Conservation (phyloP, 139 green algal genomes). For the Mesotaenium endlicherianum region DNA sequence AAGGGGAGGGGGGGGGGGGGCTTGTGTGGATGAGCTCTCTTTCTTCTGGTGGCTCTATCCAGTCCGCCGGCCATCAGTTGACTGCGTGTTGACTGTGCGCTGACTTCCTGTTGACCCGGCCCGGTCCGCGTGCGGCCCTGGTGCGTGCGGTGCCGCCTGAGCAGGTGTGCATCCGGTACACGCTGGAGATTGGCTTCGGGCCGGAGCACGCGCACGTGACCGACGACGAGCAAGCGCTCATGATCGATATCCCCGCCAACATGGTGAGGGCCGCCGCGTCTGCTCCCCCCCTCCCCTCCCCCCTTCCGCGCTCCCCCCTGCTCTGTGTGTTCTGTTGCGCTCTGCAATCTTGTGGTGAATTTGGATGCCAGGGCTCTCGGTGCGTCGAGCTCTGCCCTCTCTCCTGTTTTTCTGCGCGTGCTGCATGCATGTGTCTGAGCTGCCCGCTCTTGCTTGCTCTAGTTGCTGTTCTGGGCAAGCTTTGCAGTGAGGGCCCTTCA, state of each 20-base stretch:
- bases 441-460: no score
- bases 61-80: neutral
- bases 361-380: no score
- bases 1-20: no score
- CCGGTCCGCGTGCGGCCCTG: neutral
- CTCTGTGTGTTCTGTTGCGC: no score
- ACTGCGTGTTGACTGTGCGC: neutral
- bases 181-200: constrained; percentile 29
- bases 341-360: no score
- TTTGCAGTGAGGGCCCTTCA: no score
- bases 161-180: constrained; percentile 33
- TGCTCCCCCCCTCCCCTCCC: no score
- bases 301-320: no score
- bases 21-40: neutral
- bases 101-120: neutral
- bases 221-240: constrained; percentile 23
- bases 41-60: neutral
- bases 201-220: constrained; percentile 9
- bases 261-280: constrained; percentile 16
- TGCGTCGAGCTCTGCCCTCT: no score
- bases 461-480: no score
- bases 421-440: no score
- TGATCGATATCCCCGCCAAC: constrained; percentile 42
- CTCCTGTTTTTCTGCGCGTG: no score
- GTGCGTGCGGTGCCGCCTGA: neutral